Base-by-base conservation (phyloP, 345 rosid genomes). In the Salix exigua region DNA sequence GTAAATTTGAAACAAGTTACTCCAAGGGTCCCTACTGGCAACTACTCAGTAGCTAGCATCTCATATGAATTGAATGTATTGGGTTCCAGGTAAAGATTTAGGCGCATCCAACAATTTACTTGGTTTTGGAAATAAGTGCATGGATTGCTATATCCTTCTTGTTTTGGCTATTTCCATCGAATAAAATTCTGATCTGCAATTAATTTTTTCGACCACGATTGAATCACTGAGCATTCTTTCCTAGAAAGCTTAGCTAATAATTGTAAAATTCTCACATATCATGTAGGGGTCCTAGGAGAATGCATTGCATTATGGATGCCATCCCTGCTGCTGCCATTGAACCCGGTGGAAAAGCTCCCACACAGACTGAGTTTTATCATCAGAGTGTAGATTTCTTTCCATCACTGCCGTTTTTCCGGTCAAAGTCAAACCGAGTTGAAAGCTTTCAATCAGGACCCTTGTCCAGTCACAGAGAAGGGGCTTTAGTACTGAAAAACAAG, bases 241-340 rank as follows among this genome's bases (percentile, higher is more conserved):
- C n/a, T 37, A 63, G 64, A n/a, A 35, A 53, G 37, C 63, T 25
- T 66, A 63, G 44, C 14, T 16, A 19, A 46, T 67, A 0, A 18
- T 79, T 66, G n/a, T 19, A 18, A 50, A 74, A 33, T 64, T 66
- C 31, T 17, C 16, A 17, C 46, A 61, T 19, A 14, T 48, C 61
- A 44, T 25, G 38, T 81, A 81, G 84, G 62, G 84, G 84, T 65
- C 84, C 84, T 37, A 73, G 84, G 68, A 81, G 78, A 74, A 81
- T 81, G 84, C 78, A 77, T 28, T 81, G 84, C 67, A n/a, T 70
- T 68, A 77, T 81, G 81, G 84, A 81, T 66, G 78, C 75, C 35
- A 81, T 81, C n/a, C 84, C 84, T 23, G 81, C 78, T 37, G 46
- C 77, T 38, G 65, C 84, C 26, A 58, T 81, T 65, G 81, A 65